Evolutionary conservation across 768 basidiomycete species (phyloP).

Genomic region (Hypsizygus marmoreus): DNA sequence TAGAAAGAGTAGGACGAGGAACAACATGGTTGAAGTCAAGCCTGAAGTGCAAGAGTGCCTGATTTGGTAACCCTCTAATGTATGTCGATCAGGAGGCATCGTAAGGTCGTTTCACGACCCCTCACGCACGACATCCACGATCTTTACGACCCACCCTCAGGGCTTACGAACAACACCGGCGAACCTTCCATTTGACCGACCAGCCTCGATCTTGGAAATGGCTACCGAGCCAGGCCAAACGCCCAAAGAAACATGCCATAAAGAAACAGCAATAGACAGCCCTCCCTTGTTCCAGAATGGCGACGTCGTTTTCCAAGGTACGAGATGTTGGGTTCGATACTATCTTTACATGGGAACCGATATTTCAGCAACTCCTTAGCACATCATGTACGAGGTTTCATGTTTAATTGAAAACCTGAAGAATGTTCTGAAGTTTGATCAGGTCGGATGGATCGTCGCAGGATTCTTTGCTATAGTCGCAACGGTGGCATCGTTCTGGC

Average conservation of each 20-base stretch:
- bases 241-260: constrained; percentile 34
- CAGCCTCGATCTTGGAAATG: background rate
- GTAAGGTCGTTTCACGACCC: too few species aligned
- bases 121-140: too few species aligned
- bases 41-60: too few species aligned
- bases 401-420: background rate
- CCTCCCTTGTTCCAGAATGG: constrained; percentile 67
- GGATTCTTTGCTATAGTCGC: constrained; percentile 61
- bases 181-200: too few species aligned
- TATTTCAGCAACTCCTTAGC: constrained; percentile 32
- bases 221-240: constrained; percentile 8
- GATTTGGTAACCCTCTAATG: too few species aligned
- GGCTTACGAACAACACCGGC: background rate
- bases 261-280: constrained; percentile 42
- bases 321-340: constrained; percentile 9
- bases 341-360: background rate
- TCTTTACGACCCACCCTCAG: constrained; percentile 3
- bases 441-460: constrained; percentile 73
- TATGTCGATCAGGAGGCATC: too few species aligned
- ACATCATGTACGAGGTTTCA: constrained; percentile 49
- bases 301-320: constrained; percentile 61
- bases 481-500: constrained; percentile 63
- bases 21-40: too few species aligned
- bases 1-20: too few species aligned
- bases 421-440: too few species aligned